Percentiles rank a stretch among this genome's conserved stretches.
These are phyloP conservation scores for Carpinus viminea DNA, from an alignment of 306 rosid genomes.

Conservation along the genomic window DNA sequence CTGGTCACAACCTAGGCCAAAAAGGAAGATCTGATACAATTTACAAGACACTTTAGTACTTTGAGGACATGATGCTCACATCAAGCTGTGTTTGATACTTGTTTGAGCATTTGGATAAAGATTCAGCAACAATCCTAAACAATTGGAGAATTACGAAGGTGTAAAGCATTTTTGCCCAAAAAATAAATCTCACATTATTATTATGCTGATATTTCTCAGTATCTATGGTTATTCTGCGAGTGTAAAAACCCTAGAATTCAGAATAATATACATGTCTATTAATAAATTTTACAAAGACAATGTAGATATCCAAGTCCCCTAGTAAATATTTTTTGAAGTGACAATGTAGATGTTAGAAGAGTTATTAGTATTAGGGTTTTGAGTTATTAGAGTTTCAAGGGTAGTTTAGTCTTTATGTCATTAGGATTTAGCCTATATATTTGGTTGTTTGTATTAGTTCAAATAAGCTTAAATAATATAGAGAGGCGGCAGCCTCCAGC, in stretches of 20 bases:
- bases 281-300: neutral
- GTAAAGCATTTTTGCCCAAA: neutral
- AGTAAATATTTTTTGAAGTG: neutral
- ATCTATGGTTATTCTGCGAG: neutral
- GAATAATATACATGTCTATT: neutral
- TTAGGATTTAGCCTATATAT: no score
- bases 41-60: neutral
- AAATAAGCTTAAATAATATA: no score
- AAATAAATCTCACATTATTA: neutral
- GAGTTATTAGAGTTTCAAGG: no score
- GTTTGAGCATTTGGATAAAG: neutral
- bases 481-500: no score
- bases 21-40: neutral
- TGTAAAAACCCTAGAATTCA: neutral
- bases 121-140: neutral
- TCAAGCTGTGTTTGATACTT: neutral
- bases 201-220: neutral
- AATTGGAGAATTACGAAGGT: neutral
- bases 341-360: no score
- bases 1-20: neutral
- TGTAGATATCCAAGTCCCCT: neutral
- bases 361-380: no score
- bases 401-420: no score
- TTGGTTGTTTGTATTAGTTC: no score
- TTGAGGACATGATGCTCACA: neutral